Base-by-base conservation (phyloP, 345 rosid genomes). In the Litchi chinensis region DNA sequence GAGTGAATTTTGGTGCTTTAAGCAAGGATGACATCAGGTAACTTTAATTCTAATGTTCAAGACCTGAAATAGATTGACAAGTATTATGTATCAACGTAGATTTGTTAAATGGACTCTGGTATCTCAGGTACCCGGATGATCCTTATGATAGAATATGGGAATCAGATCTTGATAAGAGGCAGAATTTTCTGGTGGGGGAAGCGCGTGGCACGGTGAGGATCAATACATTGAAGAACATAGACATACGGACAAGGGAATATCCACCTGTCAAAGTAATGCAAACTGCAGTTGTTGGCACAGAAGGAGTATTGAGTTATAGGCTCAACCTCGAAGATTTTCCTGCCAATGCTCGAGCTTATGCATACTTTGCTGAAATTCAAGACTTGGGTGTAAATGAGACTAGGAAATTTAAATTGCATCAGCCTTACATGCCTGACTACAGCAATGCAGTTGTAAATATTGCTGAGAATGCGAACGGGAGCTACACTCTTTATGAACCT, bases 181-280 rank as follows among this genome's bases (percentile, higher is more conserved):
- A 85, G 70, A 97, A 97, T 82, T 94, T 71, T 80, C 95, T 93
- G 65, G 99, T 97, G 10, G 99, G 92, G 32, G 89, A 83, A 44
- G 99, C 99, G 41, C 71, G 91, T 46, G 98, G 98, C 8, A 97
- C 99, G 2, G 81, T 65, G 69, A 90, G 92, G 77, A 89, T 94
- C 88, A 91, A 73, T 39, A 97, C 98, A 68, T 73, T 94, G 0
- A 90, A 88, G 84, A 77, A 76, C 77, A 73, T 97, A 63, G 82
- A 90, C 37, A 71, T 83, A 41, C 77, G 77, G 68, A 94, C 99
- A 10, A 88, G 93, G 84, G 99, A 97, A 82, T 91, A 92, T 82
- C 99, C 99, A n/a, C 99, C 99, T 57, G 88, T 91, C 64, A 93
- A 93, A 81, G 98, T 94, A 52, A 94, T 97, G 98, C 99, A 97